A percentile compares a stretch with the other conserved stretches of the same genome.
phyloP scores from a whole-genome alignment of 352 stramenopile genomes.

The Phytophthora pluvialis region DNA sequence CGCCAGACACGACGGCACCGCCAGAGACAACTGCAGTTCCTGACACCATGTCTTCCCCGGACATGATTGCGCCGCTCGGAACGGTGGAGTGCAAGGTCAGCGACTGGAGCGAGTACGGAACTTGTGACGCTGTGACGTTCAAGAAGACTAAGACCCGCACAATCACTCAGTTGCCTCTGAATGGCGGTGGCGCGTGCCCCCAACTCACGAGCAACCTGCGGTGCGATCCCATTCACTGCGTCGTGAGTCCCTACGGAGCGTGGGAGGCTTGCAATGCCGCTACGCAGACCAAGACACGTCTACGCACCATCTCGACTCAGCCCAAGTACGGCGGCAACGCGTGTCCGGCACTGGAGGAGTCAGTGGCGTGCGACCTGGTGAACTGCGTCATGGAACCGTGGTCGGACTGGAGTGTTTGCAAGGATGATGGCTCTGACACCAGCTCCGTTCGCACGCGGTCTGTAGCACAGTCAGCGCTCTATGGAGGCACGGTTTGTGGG shows the following conservation, averaged over 20 bases:
- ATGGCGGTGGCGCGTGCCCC: conserved; percentile 48
- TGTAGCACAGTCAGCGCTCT: conserved; percentile 39
- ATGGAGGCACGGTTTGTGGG: conserved; percentile 45
- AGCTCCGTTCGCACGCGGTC: conserved; percentile 41
- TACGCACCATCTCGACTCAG: conserved; percentile 27
- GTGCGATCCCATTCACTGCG: conserved; percentile 61
- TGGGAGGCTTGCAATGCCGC: conserved; percentile 44
- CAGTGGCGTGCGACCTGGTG: conserved; percentile 47
- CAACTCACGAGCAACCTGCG: conserved; percentile 51
- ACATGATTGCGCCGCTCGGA: no score
- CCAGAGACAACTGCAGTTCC: no score
- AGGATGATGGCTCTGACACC: conserved; percentile 24
- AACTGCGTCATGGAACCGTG: conserved; percentile 50
- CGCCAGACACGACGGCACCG: no score
- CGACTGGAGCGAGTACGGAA: conserved; percentile 47
- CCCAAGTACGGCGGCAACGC: conserved; percentile 45
- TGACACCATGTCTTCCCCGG: no score
- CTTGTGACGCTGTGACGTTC: conserved; percentile 49
- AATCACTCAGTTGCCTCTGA: conserved; percentile 40
- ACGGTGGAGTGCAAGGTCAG: conserved; percentile 51
- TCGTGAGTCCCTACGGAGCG: conserved; percentile 36
- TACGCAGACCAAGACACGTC: conserved; percentile 48
- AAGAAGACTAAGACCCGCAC: conserved; percentile 54
- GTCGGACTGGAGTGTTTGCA: conserved; percentile 44
- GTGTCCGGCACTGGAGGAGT: conserved; percentile 39